Evolutionary conservation across 805 yeast species (phyloP), one percentile per base, ranked within the genome.

Genomic region (Candida berthetii): DNA sequence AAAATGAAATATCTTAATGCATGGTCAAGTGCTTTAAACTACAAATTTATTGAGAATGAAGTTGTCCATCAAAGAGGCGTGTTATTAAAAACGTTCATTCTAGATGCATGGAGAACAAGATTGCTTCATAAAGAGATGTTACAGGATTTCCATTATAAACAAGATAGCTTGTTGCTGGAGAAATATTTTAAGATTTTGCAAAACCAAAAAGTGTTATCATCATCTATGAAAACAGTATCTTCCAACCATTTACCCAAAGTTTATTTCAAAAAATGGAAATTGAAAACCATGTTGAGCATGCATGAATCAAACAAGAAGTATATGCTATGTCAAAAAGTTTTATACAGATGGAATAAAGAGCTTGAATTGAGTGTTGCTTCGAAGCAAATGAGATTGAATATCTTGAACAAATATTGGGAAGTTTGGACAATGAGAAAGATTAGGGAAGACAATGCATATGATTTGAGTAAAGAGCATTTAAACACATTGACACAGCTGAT

Each of bases 401-500:
- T 24, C 3, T 4, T 29, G 0, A 2, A 14, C 4, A 45, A 31
- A 11, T 32, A 17, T 22, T 47, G 45, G 37, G 43, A 42, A 2
- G 31, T 24, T 14, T 47, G 52, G 53, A 38, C 33, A 13, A 17
- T 31, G 17, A 44, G 28, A 20, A 20, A 39, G 19, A 27, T 32
- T 7, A 37, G 46, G n/a, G 28, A 41, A 7, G 36, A 38, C 13
- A 39, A 42, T 29, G 19, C 48, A 5, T 7, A 35, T 11, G 50
- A 47, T 11, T 17, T 51, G 22, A 37, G 49, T 29, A 19, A 34
- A 3, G 38, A 40, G 13, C 53, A 57, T 0, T 42, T 39, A 24
- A 38, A 42, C 14, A 33, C 48, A 2, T 55, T 43, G 33, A 42
- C 52, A 9, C 48, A 47, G 31, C 36, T 47, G n/a, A 43, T 49